These are phyloP conservation scores for Hirsutella minnesotensis DNA, from an alignment of 2,329 filamentous ascomycete genomes.

Conservation along the genomic window DNA sequence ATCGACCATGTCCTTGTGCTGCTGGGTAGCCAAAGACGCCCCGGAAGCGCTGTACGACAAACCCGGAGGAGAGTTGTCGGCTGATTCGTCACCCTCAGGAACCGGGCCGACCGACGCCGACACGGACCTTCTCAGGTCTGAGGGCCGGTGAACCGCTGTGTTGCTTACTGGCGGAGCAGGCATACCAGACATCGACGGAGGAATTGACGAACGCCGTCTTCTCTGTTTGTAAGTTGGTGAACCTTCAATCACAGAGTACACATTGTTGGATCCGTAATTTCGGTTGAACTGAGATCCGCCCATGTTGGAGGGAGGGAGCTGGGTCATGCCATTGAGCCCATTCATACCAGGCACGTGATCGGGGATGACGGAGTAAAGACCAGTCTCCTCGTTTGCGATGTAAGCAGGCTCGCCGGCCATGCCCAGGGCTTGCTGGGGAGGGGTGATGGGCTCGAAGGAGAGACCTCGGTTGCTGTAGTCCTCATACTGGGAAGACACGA, in stretches of 20 bases:
- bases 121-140: slow-evolving; percentile 82
- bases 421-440: slow-evolving; percentile 76
- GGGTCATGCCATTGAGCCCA: slow-evolving; percentile 78
- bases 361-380: slow-evolving; percentile 87
- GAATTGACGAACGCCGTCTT: slow-evolving; percentile 83
- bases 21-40: slow-evolving; percentile 49
- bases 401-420: slow-evolving; percentile 85
- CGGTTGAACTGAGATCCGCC: slow-evolving; percentile 69
- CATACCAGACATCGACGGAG: slow-evolving; percentile 60
- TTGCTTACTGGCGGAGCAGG: slow-evolving; percentile 56
- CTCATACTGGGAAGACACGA: slow-evolving; percentile 96
- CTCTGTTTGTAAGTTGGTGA: slow-evolving; percentile 98
- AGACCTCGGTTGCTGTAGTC: slow-evolving; percentile 95
- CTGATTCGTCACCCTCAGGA: slow-evolving; percentile 66
- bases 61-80: slow-evolving; percentile 67
- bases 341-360: slow-evolving; percentile 66
- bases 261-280: slow-evolving; percentile 61
- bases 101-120: slow-evolving; percentile 78
- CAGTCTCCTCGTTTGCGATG: slow-evolving; percentile 95
- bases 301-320: slow-evolving; percentile 76
- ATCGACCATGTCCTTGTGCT: slow-evolving; percentile 70
- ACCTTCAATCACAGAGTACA: slow-evolving; percentile 93
- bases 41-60: slow-evolving; percentile 60
- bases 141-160: slow-evolving; percentile 60
- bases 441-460: slow-evolving; percentile 93